Evolutionary conservation across 2,329 filamentous ascomycete species (phyloP).

Genomic region (Passalora sequoiae): DNA sequence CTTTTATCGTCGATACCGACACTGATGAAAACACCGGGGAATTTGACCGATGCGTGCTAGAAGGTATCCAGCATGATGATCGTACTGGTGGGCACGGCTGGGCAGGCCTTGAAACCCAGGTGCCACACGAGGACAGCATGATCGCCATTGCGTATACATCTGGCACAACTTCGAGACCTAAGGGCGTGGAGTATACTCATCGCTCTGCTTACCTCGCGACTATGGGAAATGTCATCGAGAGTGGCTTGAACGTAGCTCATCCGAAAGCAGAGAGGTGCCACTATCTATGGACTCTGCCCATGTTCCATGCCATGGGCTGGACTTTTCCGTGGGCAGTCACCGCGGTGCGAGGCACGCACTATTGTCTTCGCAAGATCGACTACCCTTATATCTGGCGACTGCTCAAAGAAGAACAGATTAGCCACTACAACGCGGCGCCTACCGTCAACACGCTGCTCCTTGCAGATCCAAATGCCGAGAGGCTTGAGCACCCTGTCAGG

Average conservation of each 20-base stretch:
- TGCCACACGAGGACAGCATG: conserved; percentile 69
- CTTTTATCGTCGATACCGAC: conserved; percentile 76
- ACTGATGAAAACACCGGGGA: conserved; percentile 73
- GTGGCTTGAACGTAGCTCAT: conserved; percentile 60
- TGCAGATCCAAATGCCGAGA: conserved; percentile 67
- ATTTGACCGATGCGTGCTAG: conserved; percentile 76
- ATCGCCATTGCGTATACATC: conserved; percentile 90
- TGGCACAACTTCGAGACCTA: conserved; percentile 84
- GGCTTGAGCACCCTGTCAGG: conserved; percentile 65
- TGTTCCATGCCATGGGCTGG: conserved; percentile 65
- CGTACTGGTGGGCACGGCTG: conserved; percentile 66
- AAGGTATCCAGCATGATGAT: conserved; percentile 69
- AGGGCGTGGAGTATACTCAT: conserved; percentile 90
- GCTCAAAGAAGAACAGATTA: conserved; percentile 78
- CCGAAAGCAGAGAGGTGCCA: conserved; percentile 52
- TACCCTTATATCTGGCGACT: conserved; percentile 89
- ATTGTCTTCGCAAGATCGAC: conserved; percentile 90
- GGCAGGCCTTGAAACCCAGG: conserved; percentile 66
- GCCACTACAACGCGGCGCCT: conserved; percentile 92
- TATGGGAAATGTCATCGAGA: conserved; percentile 81
- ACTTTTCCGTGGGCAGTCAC: conserved; percentile 63
- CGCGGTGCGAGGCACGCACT: conserved; percentile 87
- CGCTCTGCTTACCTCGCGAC: conserved; percentile 80
- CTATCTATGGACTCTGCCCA: conserved; percentile 62
- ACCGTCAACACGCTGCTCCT: conserved; percentile 95